A percentile compares a stretch with the other conserved stretches of the same genome.
phyloP scores from a whole-genome alignment of 768 basidiomycete genomes.

The Harrya chromipes region DNA sequence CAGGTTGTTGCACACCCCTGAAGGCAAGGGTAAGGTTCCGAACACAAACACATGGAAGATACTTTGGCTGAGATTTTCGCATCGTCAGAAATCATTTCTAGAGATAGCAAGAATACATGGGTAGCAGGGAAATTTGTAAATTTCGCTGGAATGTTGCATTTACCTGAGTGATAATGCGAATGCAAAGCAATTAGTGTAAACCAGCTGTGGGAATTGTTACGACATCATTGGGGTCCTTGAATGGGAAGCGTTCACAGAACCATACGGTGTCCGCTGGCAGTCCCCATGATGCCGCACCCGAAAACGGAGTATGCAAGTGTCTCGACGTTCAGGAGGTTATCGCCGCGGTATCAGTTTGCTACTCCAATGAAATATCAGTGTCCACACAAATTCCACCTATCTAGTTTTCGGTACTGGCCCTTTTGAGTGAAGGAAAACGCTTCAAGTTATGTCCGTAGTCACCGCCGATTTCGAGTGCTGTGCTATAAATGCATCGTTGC shows the following conservation, averaged over 20 bases:
- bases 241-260: constrained; percentile 3
- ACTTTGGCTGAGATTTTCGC: no score
- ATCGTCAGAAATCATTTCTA: no score
- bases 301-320: not conserved
- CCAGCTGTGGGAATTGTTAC: not conserved
- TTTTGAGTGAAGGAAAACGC: no score
- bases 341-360: not conserved
- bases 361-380: not conserved
- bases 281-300: no score
- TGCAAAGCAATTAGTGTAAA: not conserved
- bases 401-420: no score
- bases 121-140: not conserved
- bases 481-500: no score
- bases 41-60: not conserved
- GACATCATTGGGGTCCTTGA: not conserved
- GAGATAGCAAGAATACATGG: constrained; percentile 23
- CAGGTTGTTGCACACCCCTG: no score
- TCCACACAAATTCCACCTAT: not conserved
- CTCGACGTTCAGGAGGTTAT: not conserved
- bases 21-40: no score
- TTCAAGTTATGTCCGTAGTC: no score
- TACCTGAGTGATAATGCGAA: constrained; percentile 2
- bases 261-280: not conserved
- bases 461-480: no score
- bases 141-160: not conserved